Percentiles rank a stretch among this genome's conserved stretches.
phyloP scores from a whole-genome alignment of 768 basidiomycete genomes.

The Suillus clintonianus region DNA sequence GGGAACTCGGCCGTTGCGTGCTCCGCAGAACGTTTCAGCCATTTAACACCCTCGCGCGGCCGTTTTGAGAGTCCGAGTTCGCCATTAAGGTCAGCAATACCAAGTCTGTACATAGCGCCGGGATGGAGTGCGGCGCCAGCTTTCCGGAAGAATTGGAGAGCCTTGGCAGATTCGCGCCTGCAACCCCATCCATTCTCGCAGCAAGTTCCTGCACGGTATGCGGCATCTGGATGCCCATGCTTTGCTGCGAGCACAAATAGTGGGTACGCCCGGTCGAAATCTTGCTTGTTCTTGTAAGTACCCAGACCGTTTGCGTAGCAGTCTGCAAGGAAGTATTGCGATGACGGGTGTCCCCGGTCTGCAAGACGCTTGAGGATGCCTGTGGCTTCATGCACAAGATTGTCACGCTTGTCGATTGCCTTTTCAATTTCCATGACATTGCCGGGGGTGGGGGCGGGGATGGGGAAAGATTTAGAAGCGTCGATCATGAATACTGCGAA shows the following conservation, averaged over 20 bases:
- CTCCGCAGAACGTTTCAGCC: constrained; percentile 97
- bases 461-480: constrained; percentile 86
- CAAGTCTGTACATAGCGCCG: constrained; percentile 95
- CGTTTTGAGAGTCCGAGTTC: constrained; percentile 84
- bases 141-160: constrained; percentile 91
- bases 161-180: constrained; percentile 87
- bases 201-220: constrained; percentile 95
- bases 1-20: constrained; percentile 94
- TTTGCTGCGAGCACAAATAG: constrained; percentile 95
- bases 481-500: constrained; percentile 99
- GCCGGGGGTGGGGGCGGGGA: constrained; percentile 66
- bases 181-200: constrained; percentile 99
- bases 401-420: constrained; percentile 80
- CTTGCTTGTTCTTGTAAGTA: constrained; percentile 85
- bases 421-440: constrained; percentile 83
- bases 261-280: constrained; percentile 97
- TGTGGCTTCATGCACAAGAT: constrained; percentile 86
- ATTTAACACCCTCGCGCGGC: constrained; percentile 96
- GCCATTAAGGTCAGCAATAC: constrained; percentile 94
- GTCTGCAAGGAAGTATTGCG: constrained; percentile 97
- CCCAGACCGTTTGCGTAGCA: constrained; percentile 99
- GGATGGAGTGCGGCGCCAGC: constrained; percentile 90
- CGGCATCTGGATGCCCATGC: constrained; percentile 93
- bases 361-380: constrained; percentile 87
- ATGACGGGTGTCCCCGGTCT: constrained; percentile 90